Percentiles rank a stretch among this genome's conserved stretches.
These are phyloP conservation scores for Malus fusca DNA, from an alignment of 306 rosid species.

Conservation along the genomic window DNA sequence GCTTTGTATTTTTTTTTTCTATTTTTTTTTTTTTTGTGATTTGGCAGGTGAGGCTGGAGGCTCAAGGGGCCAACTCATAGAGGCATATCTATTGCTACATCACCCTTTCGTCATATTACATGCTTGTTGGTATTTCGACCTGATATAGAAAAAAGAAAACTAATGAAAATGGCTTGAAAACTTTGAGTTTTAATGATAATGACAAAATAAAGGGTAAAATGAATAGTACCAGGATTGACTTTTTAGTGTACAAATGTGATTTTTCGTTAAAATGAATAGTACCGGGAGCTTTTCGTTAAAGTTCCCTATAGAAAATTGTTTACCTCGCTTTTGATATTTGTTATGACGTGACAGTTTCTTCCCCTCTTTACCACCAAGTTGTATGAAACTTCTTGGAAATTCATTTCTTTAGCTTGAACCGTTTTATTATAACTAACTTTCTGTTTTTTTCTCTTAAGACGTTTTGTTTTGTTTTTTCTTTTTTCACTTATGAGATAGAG, in stretches of 20 bases:
- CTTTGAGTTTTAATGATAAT: no score
- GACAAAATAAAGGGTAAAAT: no score
- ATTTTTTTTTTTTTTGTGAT: slow-evolving; percentile 10
- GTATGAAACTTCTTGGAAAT: neutral
- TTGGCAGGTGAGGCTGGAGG: neutral
- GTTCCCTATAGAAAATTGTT: neutral
- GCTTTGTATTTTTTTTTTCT: neutral
- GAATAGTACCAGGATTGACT: no score
- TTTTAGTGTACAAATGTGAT: no score
- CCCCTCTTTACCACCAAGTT: neutral
- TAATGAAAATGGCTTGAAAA: no score
- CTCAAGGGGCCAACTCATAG: neutral
- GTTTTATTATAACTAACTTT: no score
- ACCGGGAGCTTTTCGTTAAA: no score
- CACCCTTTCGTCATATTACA: neutral
- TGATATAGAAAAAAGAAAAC: neutral
- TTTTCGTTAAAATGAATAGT: no score
- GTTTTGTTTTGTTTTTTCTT: neutral
- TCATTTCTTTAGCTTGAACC: neutral
- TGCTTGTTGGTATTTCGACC: neutral
- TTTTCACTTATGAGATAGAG: neutral
- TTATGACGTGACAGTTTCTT: neutral
- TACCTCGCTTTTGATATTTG: neutral
- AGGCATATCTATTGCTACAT: neutral
- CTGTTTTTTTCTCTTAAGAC: neutral